Base-by-base conservation (phyloP, 2,329 filamentous ascomycete genomes). In the Fusarium pseudocircinatum region DNA sequence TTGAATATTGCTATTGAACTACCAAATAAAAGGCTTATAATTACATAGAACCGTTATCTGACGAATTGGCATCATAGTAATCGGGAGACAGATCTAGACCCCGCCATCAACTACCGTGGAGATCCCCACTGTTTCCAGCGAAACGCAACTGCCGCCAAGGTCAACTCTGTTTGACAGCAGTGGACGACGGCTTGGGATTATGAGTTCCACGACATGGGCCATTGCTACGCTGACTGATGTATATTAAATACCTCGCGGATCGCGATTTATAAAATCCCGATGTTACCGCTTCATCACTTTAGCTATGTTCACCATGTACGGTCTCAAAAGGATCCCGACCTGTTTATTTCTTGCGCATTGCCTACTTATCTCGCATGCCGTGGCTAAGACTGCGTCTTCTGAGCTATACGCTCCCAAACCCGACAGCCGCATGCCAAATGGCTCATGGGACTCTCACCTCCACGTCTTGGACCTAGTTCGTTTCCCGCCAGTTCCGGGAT, bases 231-330 rank as follows among this genome's bases (percentile, higher is more conserved):
- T 56, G 37, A 30, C 36, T 32, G 22, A 32, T 56, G 4, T 4
- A 0, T 56, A 32, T 16, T 56, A 4, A 32, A 56, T 30, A 15
- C 9, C 22, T 56, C 36, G 5, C 2, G 7, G 7, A 18, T 13
- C 12, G 2, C 10, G 11, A 3, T 1, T 4, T 7, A 2, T 13
- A 2, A 2, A 11, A 11, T 24, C 3, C 14, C 12, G 4, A 32
- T 4, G 22, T 7, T 5, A 24, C 9, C 28, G 16, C 26, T 32
- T 15, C 6, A 24, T 24, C 15, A n/a, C 12, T 9, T 14, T 1
- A 16, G 16, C 22, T 4, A 20, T 10, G 7, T 9, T 44, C 7
- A 10, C 2, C 7, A 34, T 9, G 22, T 22, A 16, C 13, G 18
- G 10, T 1, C 22, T 15, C 20, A 22, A 16, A 26, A 7, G 7